Evolutionary conservation across 805 yeast species (phyloP), one percentile per base, ranked within the genome.

Genomic region (Schwanniomyces pseudopolymorphus): DNA sequence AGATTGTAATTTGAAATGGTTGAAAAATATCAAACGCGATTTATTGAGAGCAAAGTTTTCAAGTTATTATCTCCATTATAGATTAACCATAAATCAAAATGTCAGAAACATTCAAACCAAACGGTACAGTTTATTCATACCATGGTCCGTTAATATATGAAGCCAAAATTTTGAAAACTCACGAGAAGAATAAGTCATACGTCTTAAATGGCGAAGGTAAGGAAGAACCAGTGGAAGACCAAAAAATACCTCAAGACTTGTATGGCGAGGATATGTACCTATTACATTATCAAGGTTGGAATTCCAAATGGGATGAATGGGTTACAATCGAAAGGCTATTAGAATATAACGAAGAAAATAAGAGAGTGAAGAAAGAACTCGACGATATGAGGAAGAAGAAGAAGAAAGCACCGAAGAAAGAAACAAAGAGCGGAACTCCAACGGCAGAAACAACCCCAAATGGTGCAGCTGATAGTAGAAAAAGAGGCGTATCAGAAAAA

Each of bases 231-330:
- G 57, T 69, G 11, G 70, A 67, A 17, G 62, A 59, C 17, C 47
- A 52, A 9, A 57, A 59, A 14, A 49, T 63, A 33, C 69, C 67
- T 11, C 61, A 54, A 13, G 56, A 58, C n/a, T 50, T 64, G 28
- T 46, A 54, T 5, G 64, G 58, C 4, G 46, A 51, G n/a, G 54
- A 63, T 39, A 59, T 83, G 25, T 91, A 82, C 65, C 83, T 74
- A 54, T 80, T 92, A 14, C 99, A 94, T 60, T 92, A 92, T 66
- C 86, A 85, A 55, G 98, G 99, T 2, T 92, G 99, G 99, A 92
- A 91, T 59, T 67, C 84, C 14, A 83, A 90, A 48, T 92, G 97
- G 96, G 98, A 92, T 61, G 99, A 92, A 64, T 92, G 99, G 99
- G 92, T 92, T 1, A 77, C 79, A 1, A 64, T 67, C 6, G 83